Base-by-base conservation (phyloP, 257 asterid species). In the Ophiorrhiza pumila region DNA sequence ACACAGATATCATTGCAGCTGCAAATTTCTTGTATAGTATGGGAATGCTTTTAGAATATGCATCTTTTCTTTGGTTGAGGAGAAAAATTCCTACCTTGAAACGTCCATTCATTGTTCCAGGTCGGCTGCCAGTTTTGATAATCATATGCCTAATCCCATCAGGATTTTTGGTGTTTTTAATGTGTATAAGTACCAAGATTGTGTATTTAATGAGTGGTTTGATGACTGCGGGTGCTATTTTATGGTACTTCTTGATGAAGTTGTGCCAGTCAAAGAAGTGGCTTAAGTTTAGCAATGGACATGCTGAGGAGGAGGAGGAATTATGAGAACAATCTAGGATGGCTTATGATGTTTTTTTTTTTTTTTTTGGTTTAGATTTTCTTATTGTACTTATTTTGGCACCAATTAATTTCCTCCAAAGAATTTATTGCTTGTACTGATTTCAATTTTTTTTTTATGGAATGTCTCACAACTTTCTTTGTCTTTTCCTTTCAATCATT, bases 41-140 rank as follows among this genome's bases (percentile, higher is more conserved):
- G 43, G 96, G 96, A 25, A 89, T 87, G 96, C 5, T 89, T 39
- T 49, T 89, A 20, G 96, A 89, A 45, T 89, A 87, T 17, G 80
- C 85, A 0, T 81, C 91, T 7, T 86, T 83, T 58, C 6, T 90
- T 45, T 80, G 88, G 87, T 67, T 84, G 73, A 80, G 91, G 75
- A 64, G 71, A 74, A 83, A 76, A 63, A 57, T 70, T 41, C 80
- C 90, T 15, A 52, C n/a, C 50, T 53, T 56, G 65, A 71, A 70
- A 2, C 74, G 89, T 72, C 94, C 96, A 0, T 90, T 76, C 22
- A 65, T 49, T 8, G 91, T 90, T 62, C 88, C 88, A 13, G 6
- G 84, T 74, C 68, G 62, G 17, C 23, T 77, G 58, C 82, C 86
- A 0, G 91, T 71, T 42, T 71, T 86, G 68, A 57, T 86, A 56